These are phyloP conservation scores for Capsicum rhomboideum DNA, from an alignment of 257 asterid species.

Conservation along the genomic window DNA sequence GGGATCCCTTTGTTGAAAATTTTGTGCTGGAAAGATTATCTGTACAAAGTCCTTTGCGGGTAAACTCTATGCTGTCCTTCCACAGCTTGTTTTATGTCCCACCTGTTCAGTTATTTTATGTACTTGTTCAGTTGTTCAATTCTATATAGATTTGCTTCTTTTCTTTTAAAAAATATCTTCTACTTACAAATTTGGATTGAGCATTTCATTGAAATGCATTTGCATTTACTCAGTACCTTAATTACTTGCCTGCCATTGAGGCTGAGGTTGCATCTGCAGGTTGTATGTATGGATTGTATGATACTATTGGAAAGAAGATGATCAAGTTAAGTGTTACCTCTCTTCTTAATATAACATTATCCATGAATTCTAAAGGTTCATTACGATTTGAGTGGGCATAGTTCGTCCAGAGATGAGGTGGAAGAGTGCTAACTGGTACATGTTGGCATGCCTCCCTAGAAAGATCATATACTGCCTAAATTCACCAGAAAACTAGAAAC, in stretches of 20 bases:
- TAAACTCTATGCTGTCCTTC: constrained; percentile 24
- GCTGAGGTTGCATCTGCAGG: background rate
- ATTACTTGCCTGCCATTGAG: background rate
- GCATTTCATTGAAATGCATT: background rate
- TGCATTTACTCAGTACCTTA: background rate
- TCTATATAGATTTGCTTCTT: background rate
- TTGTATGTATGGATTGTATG: background rate
- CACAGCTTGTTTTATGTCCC: background rate
- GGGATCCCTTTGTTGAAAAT: constrained; percentile 94
- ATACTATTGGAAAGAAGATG: background rate
- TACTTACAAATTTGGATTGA: background rate
- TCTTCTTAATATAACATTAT: background rate
- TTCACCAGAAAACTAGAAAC: background rate
- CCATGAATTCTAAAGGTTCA: background rate
- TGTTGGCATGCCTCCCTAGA: background rate
- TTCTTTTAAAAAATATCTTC: background rate
- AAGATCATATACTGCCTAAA: background rate
- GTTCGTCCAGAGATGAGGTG: background rate
- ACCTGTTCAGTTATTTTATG: background rate
- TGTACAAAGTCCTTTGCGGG: constrained; percentile 94
- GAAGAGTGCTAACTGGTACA: background rate
- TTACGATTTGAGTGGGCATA: background rate
- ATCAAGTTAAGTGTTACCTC: background rate
- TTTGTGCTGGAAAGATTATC: constrained; percentile 92
- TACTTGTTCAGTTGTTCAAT: background rate